These are phyloP conservation scores for Yamadazyma songkhlaensis DNA, from an alignment of 1,139 yeast genomes.

Conservation along the genomic window DNA sequence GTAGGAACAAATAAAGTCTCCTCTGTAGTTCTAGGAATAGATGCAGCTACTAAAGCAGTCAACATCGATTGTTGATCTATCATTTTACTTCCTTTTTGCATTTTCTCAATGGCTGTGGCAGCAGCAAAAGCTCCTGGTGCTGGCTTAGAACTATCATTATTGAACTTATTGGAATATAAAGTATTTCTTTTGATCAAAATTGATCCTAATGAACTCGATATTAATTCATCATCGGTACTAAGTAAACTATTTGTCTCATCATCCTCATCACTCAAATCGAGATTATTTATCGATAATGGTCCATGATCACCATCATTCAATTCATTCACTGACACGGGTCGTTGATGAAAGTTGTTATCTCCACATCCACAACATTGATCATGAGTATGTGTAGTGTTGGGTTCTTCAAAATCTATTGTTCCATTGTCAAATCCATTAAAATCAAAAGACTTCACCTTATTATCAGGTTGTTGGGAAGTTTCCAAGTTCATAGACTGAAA, in stretches of 20 bases:
- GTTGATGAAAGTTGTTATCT: constrained; percentile 53
- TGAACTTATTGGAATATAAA: constrained; percentile 16
- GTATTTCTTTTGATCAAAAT: constrained; percentile 17
- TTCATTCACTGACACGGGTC: constrained; percentile 65
- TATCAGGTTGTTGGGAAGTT: not conserved
- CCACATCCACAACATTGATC: constrained; percentile 49
- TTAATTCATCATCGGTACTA: constrained; percentile 27
- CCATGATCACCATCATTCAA: constrained; percentile 25
- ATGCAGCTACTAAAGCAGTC: constrained; percentile 66
- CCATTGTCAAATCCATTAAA: not conserved
- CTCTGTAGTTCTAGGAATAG: constrained; percentile 74
- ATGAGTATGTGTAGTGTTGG: not conserved
- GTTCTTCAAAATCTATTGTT: not conserved
- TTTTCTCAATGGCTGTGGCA: constrained; percentile 62
- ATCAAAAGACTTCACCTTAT: too few species aligned
- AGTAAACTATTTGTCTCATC: constrained; percentile 35
- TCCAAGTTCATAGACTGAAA: constrained; percentile 13
- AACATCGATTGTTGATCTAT: constrained; percentile 47
- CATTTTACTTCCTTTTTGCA: constrained; percentile 33
- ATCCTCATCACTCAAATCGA: constrained; percentile 54
- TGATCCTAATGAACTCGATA: constrained; percentile 15
- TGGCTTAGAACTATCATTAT: constrained; percentile 51
- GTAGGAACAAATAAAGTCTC: constrained; percentile 75
- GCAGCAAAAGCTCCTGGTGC: constrained; percentile 80
- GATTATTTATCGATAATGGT: constrained; percentile 30